These are phyloP conservation scores for Penicillium goetzii DNA, from an alignment of 495 filamentous ascomycete genomes.

Conservation along the genomic window DNA sequence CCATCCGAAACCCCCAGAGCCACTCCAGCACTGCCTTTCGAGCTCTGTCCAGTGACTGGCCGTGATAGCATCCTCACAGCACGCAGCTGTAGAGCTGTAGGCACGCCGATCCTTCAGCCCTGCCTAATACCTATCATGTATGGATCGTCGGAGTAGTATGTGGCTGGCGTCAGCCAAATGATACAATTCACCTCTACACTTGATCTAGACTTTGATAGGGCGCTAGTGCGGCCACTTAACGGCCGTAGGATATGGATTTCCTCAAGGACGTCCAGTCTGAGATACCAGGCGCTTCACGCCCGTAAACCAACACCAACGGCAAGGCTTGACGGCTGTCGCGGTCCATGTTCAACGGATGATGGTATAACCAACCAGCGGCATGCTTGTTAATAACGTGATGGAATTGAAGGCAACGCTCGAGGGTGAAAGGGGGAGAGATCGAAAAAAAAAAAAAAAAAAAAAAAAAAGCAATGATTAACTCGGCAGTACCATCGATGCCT, in stretches of 20 bases:
- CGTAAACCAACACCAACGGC: background rate
- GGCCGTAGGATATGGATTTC: background rate
- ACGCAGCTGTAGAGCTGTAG: background rate
- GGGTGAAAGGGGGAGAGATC: background rate
- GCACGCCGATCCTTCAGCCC: background rate
- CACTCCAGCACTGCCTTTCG: background rate
- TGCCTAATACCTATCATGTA: background rate
- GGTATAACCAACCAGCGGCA: slow-evolving; percentile 12
- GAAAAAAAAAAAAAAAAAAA: background rate
- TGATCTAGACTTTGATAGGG: slow-evolving; percentile 4
- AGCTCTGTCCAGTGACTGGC: background rate
- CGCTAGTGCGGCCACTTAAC: background rate
- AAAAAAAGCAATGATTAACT: background rate
- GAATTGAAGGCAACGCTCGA: background rate
- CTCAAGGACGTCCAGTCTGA: background rate
- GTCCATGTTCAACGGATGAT: slow-evolving; percentile 2
- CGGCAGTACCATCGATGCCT: background rate
- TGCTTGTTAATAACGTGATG: background rate
- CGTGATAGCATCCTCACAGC: background rate
- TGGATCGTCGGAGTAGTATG: slow-evolving; percentile 1
- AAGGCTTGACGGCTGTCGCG: background rate
- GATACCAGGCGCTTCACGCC: slow-evolving; percentile 10
- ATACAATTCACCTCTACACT: background rate
- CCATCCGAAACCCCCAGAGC: background rate
- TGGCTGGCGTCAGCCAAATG: background rate